A percentile compares a stretch with the other conserved stretches of the same genome.
phyloP scores from a whole-genome alignment of 257 asterid species.

The Nemophila menziesii region DNA sequence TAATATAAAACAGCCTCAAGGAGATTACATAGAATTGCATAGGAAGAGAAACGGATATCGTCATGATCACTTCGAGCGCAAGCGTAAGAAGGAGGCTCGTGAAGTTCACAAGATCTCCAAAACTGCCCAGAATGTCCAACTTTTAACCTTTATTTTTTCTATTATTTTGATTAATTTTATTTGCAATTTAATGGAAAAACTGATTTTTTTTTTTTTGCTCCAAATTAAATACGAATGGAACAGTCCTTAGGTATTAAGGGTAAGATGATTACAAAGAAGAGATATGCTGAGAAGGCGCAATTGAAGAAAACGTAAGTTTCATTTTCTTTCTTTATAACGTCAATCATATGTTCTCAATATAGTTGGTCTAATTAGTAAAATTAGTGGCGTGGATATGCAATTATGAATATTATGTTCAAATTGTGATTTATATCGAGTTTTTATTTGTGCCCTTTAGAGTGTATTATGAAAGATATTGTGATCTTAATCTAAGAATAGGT shows the following conservation, averaged over 20 bases:
- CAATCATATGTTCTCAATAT: too few species aligned
- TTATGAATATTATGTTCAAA: too few species aligned
- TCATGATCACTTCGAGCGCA: conserved; percentile 81
- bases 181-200: background rate
- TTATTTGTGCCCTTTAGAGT: too few species aligned
- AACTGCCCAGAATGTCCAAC: conserved; percentile 54
- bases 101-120: conserved; percentile 83
- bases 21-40: conserved; percentile 84
- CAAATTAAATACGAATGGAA: conserved; percentile 8
- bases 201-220: conserved; percentile 1
- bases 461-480: too few species aligned
- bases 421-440: too few species aligned
- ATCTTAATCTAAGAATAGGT: too few species aligned
- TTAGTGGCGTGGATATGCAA: too few species aligned
- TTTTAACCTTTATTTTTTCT: background rate
- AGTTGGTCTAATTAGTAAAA: too few species aligned
- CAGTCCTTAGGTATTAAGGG: conserved; percentile 96
- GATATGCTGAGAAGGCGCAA: conserved; percentile 76
- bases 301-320: conserved; percentile 84
- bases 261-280: conserved; percentile 76
- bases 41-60: conserved; percentile 85
- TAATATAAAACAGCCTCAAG: conserved; percentile 82
- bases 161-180: background rate
- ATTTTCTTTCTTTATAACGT: too few species aligned
- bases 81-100: conserved; percentile 95